These are phyloP conservation scores for Tulasnella sp. DNA, from an alignment of 768 basidiomycete species.

Conservation along the genomic window DNA sequence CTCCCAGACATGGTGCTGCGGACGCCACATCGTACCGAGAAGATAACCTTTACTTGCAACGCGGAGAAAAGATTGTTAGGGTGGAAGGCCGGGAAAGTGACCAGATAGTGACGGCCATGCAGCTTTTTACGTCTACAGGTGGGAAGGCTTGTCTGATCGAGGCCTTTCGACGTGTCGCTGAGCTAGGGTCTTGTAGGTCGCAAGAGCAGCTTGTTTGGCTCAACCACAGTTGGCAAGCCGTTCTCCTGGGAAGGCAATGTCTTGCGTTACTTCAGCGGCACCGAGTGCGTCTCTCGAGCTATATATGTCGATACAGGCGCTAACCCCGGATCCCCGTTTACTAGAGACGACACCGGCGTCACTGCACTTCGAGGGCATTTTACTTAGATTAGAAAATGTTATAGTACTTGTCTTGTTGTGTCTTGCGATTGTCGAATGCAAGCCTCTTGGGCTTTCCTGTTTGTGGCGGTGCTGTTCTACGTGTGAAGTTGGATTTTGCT, in stretches of 20 bases:
- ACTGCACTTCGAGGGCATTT: slow-evolving; percentile 3
- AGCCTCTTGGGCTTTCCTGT: not conserved
- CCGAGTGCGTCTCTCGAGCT: not conserved
- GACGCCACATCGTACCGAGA: not conserved
- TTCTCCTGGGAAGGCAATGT: not conserved
- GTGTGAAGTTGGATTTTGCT: too few relatives aligned
- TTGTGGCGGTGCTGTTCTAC: too few relatives aligned
- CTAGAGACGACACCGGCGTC: not conserved
- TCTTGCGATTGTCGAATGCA: not conserved
- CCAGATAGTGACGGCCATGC: not conserved
- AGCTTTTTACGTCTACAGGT: slow-evolving; percentile 14
- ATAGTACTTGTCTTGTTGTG: not conserved
- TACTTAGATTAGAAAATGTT: not conserved
- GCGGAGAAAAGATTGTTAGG: not conserved
- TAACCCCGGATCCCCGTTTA: not conserved
- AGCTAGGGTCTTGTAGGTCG: not conserved
- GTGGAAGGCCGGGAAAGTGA: slow-evolving; percentile 5
- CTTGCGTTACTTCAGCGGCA: slow-evolving; percentile 17
- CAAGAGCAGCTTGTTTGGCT: slow-evolving; percentile 1
- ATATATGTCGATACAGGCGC: not conserved
- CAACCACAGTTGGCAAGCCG: not conserved
- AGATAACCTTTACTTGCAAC: not conserved
- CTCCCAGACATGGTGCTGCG: not conserved
- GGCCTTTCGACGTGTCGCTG: not conserved
- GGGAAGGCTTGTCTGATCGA: not conserved